These are phyloP conservation scores for Sporothrix protearum DNA, from an alignment of 2,329 filamentous ascomycete species.

Conservation along the genomic window DNA sequence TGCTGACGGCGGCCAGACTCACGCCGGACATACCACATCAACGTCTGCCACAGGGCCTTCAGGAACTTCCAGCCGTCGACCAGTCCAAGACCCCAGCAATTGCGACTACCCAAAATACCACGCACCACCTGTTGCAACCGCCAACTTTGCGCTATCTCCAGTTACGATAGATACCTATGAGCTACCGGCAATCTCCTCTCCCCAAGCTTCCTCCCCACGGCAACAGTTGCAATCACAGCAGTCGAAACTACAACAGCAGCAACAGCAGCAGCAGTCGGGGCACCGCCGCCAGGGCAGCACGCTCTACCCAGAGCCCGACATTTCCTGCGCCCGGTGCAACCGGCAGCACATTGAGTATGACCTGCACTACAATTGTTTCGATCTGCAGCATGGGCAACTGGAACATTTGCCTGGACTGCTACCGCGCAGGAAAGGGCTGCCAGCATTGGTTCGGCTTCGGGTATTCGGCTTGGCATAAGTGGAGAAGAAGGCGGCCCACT, in stretches of 20 bases:
- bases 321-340: constrained; percentile 69
- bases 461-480: constrained; percentile 63
- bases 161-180: constrained; percentile 20
- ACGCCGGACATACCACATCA: background rate
- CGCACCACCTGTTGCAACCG: background rate
- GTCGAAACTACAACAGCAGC: background rate
- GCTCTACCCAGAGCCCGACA: constrained; percentile 65
- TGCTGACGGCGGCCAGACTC: background rate
- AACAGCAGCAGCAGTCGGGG: background rate
- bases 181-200: background rate
- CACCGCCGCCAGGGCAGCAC: constrained; percentile 36
- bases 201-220: background rate
- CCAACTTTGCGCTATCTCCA: constrained; percentile 22
- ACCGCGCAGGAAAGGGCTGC: constrained; percentile 72
- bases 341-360: constrained; percentile 75
- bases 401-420: constrained; percentile 79
- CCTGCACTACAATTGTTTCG: constrained; percentile 75
- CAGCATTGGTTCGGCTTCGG: constrained; percentile 87
- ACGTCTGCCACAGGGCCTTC: background rate
- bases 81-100: background rate
- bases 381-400: constrained; percentile 67
- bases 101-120: background rate
- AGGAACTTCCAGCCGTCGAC: background rate
- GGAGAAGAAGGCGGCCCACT: constrained; percentile 46
- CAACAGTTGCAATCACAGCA: background rate